Conservation (phyloP, 1,284 basidiomycete species). For the Naganishia sp. region DNA sequence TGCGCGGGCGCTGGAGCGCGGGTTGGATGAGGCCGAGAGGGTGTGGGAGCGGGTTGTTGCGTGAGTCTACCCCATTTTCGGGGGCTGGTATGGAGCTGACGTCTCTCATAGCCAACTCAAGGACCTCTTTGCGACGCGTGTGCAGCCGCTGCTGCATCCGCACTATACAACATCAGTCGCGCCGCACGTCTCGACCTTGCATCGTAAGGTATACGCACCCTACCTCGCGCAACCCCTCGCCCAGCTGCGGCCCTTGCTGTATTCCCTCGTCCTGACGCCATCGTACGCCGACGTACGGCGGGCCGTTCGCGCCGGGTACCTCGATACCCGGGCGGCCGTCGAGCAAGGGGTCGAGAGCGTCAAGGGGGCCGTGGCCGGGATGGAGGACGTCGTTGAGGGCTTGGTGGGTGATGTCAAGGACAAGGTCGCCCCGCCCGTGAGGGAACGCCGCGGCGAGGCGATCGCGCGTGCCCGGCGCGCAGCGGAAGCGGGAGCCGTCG, state of each 20-base stretch:
- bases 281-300: slow-evolving; percentile 36
- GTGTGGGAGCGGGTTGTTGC: slow-evolving; percentile 36
- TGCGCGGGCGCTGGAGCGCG: slow-evolving; percentile 35
- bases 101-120: slow-evolving; percentile 32
- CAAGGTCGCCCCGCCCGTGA: slow-evolving; percentile 35
- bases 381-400: background rate
- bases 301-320: slow-evolving; percentile 51
- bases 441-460: slow-evolving; percentile 32
- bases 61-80: slow-evolving; percentile 37
- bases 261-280: slow-evolving; percentile 34
- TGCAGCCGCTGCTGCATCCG: slow-evolving; percentile 39
- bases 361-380: slow-evolving; percentile 36
- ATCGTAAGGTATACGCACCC: slow-evolving; percentile 37
- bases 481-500: slow-evolving; percentile 36
- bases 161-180: slow-evolving; percentile 34
- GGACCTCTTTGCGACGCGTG: slow-evolving; percentile 40
- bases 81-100: background rate
- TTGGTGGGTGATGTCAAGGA: slow-evolving; percentile 32
- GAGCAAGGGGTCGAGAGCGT: slow-evolving; percentile 62
- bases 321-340: slow-evolving; percentile 60
- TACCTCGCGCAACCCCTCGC: slow-evolving; percentile 32
- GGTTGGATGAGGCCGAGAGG: slow-evolving; percentile 33
- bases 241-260: slow-evolving; percentile 17
- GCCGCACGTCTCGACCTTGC: slow-evolving; percentile 39
- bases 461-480: slow-evolving; percentile 48